Evolutionary conservation across 108 stramenopile species (phyloP).

Genomic region (Cyclotella sp.): DNA sequence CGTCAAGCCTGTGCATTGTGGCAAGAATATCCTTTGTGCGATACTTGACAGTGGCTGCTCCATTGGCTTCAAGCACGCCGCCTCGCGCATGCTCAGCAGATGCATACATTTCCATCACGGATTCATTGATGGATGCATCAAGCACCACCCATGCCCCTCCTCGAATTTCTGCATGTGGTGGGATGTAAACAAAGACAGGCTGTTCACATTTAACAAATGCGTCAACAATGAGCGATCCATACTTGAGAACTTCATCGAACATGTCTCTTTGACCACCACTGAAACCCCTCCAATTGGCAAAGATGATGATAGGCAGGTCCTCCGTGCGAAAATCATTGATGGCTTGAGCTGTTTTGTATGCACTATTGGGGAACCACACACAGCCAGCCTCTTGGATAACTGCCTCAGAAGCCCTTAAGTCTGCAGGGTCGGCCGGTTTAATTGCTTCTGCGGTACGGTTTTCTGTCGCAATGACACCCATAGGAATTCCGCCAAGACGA

Average conservation of each 20-base stretch:
- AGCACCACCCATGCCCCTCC: constrained; percentile 99
- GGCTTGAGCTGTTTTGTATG: constrained; percentile 99
- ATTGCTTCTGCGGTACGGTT: constrained; percentile 93
- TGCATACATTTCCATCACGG: constrained; percentile 99
- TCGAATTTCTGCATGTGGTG: constrained; percentile 97
- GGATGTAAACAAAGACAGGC: constrained; percentile 99
- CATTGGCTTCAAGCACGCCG: constrained; percentile 98
- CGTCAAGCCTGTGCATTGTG: constrained; percentile 96
- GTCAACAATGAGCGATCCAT: constrained; percentile 98
- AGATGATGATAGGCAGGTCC: constrained; percentile 96
- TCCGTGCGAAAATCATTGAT: constrained; percentile 98
- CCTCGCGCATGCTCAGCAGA: constrained; percentile 85
- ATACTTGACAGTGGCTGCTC: constrained; percentile 98
- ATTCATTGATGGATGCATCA: constrained; percentile 97
- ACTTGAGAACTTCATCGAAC: constrained; percentile 99
- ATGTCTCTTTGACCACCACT: constrained; percentile 99
- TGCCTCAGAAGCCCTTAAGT: constrained; percentile 92
- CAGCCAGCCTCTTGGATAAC: constrained; percentile 95
- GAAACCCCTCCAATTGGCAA: constrained; percentile 99
- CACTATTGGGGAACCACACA: constrained; percentile 99
- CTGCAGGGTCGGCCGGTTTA: constrained; percentile 98
- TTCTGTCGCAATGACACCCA: constrained; percentile 98
- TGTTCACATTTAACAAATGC: constrained; percentile 97
- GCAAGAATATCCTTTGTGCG: constrained; percentile 89
- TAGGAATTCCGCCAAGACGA: constrained; percentile 97